These are phyloP conservation scores for Urtica urens DNA, from an alignment of 306 rosid genomes.

Conservation along the genomic window DNA sequence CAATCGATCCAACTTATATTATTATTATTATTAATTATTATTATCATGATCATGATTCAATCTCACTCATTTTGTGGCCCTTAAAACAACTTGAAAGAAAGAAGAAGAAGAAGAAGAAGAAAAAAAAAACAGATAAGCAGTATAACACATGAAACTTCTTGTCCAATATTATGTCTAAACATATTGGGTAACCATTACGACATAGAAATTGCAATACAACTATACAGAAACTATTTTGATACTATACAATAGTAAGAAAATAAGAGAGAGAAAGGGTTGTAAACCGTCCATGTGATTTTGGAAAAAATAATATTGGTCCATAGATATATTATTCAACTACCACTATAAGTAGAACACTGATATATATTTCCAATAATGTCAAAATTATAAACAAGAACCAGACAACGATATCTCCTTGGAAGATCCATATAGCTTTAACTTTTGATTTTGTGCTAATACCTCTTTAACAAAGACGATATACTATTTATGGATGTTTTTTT, in stretches of 20 bases:
- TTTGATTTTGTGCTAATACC: slow-evolving; percentile 1
- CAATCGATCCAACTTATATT: neutral
- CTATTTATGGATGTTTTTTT: neutral
- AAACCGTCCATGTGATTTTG: neutral
- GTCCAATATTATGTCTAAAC: neutral
- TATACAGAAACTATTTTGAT: neutral
- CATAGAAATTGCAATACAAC: too few relatives aligned
- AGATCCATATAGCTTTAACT: neutral
- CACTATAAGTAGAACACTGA: neutral
- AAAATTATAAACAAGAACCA: neutral
- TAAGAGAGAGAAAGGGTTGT: neutral
- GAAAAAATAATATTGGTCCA: slow-evolving; percentile 2
- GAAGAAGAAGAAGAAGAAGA: too few relatives aligned
- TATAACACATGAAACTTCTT: neutral
- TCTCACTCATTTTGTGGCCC: neutral
- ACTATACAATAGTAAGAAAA: neutral
- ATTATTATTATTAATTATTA: too few relatives aligned
- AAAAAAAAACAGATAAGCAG: too few relatives aligned
- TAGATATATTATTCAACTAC: neutral
- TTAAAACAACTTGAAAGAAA: neutral
- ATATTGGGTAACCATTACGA: neutral
- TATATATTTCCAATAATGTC: neutral
- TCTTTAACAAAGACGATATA: neutral
- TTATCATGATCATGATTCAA: neutral
- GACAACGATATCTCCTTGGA: slow-evolving; percentile 5